Base-by-base conservation (phyloP, 1,284 basidiomycete species). In the Malassezia pachydermatis region DNA sequence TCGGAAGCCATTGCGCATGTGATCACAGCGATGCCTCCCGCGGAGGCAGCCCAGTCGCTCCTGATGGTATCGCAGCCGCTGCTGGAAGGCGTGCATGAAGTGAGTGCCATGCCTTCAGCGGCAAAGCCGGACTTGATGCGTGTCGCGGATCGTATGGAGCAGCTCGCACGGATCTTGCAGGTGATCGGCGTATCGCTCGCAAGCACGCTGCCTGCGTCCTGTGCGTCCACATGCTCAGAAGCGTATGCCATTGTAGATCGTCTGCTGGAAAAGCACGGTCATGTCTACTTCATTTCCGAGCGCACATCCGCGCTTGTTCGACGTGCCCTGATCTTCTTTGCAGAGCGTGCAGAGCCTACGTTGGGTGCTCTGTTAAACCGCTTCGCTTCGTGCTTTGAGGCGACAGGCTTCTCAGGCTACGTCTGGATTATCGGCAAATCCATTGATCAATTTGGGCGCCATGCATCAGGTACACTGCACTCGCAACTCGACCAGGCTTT, bases 1-100 rank as follows among this genome's bases (percentile, higher is more conserved):
- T 90, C 89, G 63, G 88, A 94, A 71, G 92, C 89, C 4, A 88
- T 98, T 50, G 89, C 87, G 2, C 83, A 88, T 72, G 86, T 99
- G 49, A 90, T 98, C 52, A 84, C 84, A 24, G 84, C 83, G 1
- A 90, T 96, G 86, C 82, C 84, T 1, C 51, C 75, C 0, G 81
- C 83, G 77, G 82, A 84, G 44, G 80, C 81, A 58, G 86, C 87
- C 10, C 86, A 88, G 2, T 78, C 82, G 56, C 77, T 98, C 39
- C 81, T 82, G 59, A 83, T 83, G 16, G 96, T 98, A 72, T 80
- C 84, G 10, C 76, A 76, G 62, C 78, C 78, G 1, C 59, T 78
- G 28, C 69, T 80, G 19, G 73, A 75, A 54, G 58, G 70, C n/a
- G 62, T 78, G 0, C 75, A 76, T 48, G 57, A 62, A 2, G 59